Evolutionary conservation across 108 stramenopile genomes (phyloP).

Genomic region (Licmophora abbreviata): DNA sequence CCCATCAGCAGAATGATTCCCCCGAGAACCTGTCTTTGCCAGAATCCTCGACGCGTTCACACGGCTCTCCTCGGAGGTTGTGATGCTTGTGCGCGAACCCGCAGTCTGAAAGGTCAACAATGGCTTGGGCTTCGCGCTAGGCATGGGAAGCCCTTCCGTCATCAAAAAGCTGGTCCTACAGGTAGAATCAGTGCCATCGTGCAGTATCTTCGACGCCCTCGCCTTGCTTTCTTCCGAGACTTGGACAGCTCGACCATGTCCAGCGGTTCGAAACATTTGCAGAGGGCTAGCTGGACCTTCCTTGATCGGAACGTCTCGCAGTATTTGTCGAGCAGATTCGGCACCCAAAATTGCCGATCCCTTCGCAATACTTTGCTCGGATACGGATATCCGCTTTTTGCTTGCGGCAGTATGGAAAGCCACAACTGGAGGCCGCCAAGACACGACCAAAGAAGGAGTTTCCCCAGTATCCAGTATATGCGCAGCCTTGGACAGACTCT

Average conservation of each 20-base stretch:
- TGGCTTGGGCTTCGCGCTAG: not conserved
- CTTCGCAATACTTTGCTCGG: slow-evolving; percentile 18
- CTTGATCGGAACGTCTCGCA: no score
- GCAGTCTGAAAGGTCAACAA: slow-evolving; percentile 1
- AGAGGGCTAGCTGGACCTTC: no score
- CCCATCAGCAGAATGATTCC: no score
- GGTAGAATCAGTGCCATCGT: slow-evolving; percentile 1
- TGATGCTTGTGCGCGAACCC: slow-evolving; percentile 6
- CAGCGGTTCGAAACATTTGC: slow-evolving; percentile 42
- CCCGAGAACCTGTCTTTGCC: no score
- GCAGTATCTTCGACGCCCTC: slow-evolving; percentile 19
- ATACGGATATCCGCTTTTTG: slow-evolving; percentile 13
- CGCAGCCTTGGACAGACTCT: no score
- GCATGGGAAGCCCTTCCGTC: slow-evolving; percentile 5
- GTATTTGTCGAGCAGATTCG: no score
- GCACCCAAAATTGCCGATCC: no score
- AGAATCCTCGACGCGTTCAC: slow-evolving; percentile 5
- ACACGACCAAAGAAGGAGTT: no score
- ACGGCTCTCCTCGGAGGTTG: slow-evolving; percentile 2
- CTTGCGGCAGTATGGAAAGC: slow-evolving; percentile 19
- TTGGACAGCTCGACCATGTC: slow-evolving; percentile 14
- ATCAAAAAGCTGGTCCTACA: slow-evolving; percentile 6
- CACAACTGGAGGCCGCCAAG: not conserved
- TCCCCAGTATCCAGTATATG: no score
- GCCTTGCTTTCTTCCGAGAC: slow-evolving; percentile 23